Evolutionary conservation across 2,329 filamentous ascomycete genomes (phyloP), one percentile per base, ranked within the genome.

Genomic region (Thelonectria olida): DNA sequence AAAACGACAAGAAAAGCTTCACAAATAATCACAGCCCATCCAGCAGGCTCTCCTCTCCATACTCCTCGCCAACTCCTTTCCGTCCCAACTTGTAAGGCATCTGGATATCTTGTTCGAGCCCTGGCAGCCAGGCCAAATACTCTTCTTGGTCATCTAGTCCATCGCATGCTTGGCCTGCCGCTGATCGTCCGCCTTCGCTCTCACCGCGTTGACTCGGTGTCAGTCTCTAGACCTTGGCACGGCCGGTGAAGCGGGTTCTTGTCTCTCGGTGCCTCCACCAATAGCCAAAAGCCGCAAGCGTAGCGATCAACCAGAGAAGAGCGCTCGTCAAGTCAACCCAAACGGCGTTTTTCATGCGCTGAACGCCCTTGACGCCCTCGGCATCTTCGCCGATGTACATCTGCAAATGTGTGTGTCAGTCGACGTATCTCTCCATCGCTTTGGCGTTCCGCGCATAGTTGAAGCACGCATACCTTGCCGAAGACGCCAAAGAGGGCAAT

Each of bases 401-500:
- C 78, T 84, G 63, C 28, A 25, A 19, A 41, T 36, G 44, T 53
- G 42, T 66, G 58, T 62, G 9, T 27, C 64, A 42, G 45, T 20
- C 25, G 44, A 17, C 25, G 44, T 9, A 2, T 17, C 23, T 28
- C 6, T 48, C 13, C 44, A 7, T n/a, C 9, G 22, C 13, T 8
- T 15, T 19, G 38, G 22, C 34, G 45, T 48, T 39, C 17, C 17
- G 6, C 25, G 25, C 20, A 25, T 5, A 12, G 17, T 12, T 9
- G 23, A 23, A 38, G 15, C 8, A n/a, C 25, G 68, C 76, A 23
- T 73, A 83, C 87, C 69, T 85, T 88, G 54, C 89, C 93, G 74
- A 97, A 97, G 62, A 96, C 80, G 17, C 92, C 93, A 75, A 97
- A 97, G 6, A 96, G 82, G 2, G 88, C 86, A 61, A 93, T 87